phyloP scores from a whole-genome alignment of 1,284 basidiomycete genomes.

The Cryptococcus maquisensis region DNA sequence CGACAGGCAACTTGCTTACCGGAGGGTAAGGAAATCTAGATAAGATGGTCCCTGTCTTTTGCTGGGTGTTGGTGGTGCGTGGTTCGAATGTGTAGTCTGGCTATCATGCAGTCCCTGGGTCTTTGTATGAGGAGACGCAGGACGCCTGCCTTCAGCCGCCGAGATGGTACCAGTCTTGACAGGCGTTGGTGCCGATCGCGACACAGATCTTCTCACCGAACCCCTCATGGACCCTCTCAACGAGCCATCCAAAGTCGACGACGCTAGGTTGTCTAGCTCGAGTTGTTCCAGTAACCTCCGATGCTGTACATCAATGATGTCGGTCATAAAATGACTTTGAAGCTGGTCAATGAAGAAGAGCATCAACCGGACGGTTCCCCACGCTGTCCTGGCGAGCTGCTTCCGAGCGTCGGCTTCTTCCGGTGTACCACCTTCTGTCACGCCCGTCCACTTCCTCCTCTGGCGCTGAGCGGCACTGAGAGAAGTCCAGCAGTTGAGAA shows the following conservation, averaged over 20 bases:
- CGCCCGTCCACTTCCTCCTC: conserved; percentile 74
- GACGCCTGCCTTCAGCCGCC: not conserved
- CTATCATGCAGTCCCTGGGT: conserved; percentile 10
- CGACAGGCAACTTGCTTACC: conserved; percentile 44
- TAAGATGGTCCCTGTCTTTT: conserved; percentile 31
- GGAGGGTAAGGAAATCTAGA: conserved; percentile 79
- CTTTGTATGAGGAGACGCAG: conserved; percentile 10
- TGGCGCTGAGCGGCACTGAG: conserved; percentile 76
- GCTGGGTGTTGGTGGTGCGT: conserved; percentile 21
- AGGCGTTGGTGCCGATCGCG: not conserved
- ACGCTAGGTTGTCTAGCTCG: conserved; percentile 1
- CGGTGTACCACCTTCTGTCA: conserved; percentile 76
- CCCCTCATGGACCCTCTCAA: conserved; percentile 16
- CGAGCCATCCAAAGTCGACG: conserved; percentile 3
- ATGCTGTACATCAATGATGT: conserved; percentile 83
- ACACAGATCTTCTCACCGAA: not conserved
- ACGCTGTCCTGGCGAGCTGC: conserved; percentile 67
- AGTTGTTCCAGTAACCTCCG: conserved; percentile 35
- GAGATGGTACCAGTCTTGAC: not conserved
- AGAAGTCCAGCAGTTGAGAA: conserved; percentile 75
- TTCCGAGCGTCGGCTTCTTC: conserved; percentile 58
- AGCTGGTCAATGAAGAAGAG: conserved; percentile 79
- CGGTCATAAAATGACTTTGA: conserved; percentile 77
- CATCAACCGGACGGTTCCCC: conserved; percentile 81
- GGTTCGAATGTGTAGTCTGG: conserved; percentile 14